Base-by-base conservation (phyloP, 2,329 filamentous ascomycete species). In the Diaporthe humulicola region DNA sequence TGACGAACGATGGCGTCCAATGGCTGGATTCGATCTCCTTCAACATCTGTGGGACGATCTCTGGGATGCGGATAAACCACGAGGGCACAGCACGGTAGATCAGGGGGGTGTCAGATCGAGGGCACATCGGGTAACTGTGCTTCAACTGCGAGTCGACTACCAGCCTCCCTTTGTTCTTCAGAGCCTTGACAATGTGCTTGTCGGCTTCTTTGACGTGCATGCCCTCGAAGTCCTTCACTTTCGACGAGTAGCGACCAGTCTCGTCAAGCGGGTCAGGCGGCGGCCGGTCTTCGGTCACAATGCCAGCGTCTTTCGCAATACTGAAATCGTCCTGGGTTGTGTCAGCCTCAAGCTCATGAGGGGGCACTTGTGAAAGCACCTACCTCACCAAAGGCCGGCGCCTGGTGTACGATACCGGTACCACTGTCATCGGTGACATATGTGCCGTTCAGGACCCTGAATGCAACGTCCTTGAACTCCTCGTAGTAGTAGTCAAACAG, bases 181-280 rank as follows among this genome's bases (percentile, higher is more conserved):
- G 87, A 79, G 96, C 86, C 85, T 98, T 97, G 83, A 98, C 95
- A 82, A 98, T 98, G 78, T 92, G 92, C 87, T 96, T 98, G 83
- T 98, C 96, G 10, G 96, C 96, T 76, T 92, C 92, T 86, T 98
- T 98, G 80, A 98, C 96, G 81, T 98, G 93, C 86, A 95, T 91
- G 3, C 96, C 96, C 50, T 88, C 93, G 79, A 97, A 98, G 79
- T 98, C 94, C 12, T 88, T 87, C 28, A 98, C 92, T 79, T 94
- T 91, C 12, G 88, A 87, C 1, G 93, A 96, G 84, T 96, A 98
- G 79, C 91, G 89, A 54, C 95, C 96, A 42, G 90, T 90, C 70
- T 96, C 94, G 80, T 97, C 93, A n/a, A 98, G 93, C 1, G 96
- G 96, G 81, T 97, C 96, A 0, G 96, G 95, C n/a, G 96, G 95